A percentile compares a stretch with the other conserved stretches of the same genome.
These are phyloP conservation scores for Cercis canadensis DNA, from an alignment of 306 rosid genomes.

Conservation along the genomic window DNA sequence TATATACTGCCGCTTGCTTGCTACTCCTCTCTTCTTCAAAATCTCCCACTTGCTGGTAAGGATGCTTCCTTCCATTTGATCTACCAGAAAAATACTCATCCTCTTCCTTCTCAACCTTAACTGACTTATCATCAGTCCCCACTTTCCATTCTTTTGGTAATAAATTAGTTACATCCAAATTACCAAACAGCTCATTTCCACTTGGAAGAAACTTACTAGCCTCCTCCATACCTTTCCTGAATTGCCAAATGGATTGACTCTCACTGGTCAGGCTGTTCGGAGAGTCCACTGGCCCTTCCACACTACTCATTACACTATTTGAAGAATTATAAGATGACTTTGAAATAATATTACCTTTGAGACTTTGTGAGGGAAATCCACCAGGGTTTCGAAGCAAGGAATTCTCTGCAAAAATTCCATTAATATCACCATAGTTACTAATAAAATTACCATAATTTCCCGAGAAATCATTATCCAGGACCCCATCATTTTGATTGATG, in stretches of 20 bases:
- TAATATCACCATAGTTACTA: conserved; percentile 45
- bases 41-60: conserved; percentile 53
- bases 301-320: conserved; percentile 51
- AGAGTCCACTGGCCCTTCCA: conserved; percentile 69
- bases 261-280: conserved; percentile 60
- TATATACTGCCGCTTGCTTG: conserved; percentile 76
- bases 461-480: conserved; percentile 38
- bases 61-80: conserved; percentile 69
- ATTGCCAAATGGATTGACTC: conserved; percentile 79
- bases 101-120: conserved; percentile 61
- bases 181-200: conserved; percentile 56
- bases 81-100: conserved; percentile 31
- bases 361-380: conserved; percentile 34
- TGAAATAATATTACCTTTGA: conserved; percentile 41
- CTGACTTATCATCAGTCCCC: conserved; percentile 34
- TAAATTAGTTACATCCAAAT: conserved; percentile 43
- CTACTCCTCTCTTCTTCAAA: conserved; percentile 71
- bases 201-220: conserved; percentile 83
- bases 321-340: conserved; percentile 69
- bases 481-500: conserved; percentile 45
- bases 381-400: conserved; percentile 33
- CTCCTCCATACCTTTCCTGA: conserved; percentile 86
- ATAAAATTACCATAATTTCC: conserved; percentile 42
- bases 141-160: conserved; percentile 32
- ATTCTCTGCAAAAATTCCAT: conserved; percentile 42